Base-by-base conservation (phyloP, 2,329 filamentous ascomycete genomes). In the Exophiala sideris region DNA sequence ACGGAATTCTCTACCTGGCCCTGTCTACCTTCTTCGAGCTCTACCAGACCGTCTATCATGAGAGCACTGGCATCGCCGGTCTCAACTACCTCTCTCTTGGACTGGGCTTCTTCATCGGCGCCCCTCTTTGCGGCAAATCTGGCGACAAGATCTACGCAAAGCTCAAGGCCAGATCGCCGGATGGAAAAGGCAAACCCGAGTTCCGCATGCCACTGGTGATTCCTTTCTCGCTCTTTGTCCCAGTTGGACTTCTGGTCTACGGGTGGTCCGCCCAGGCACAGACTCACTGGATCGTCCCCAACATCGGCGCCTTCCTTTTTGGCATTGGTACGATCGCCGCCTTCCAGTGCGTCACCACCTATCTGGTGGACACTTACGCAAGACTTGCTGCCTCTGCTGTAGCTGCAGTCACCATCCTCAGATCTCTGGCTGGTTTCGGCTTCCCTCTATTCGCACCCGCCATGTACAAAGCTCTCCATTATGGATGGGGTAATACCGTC, bases 41-140 rank as follows among this genome's bases (percentile, higher is more conserved):
- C 0, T 87, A 80, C 79, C 73, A 67, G 2, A 59, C 61, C 0
- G 65, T 70, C 1, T 87, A 87, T 60, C 61, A 71, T 29, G 70
- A 82, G 58, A 72, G 73, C 0, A 68, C 78, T 2, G 76, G 79
- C 54, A 78, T 80, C 7, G 78, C 77, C 11, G 80, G 80, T 1
- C 66, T 85, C 2, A 81, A 85, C 66, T 85, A 84, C 68, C 76
- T 85, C 20, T 78, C 82, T 16, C 74, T 79, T 50, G 80, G 78
- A 1, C 45, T 84, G 0, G 85, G 84, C 1, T 83, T 85, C 67
- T 72, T 84, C 32, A 66, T 78, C 0, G 81, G 76, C 3, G 71
- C 75, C 0, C 75, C 79, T 54, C 35, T 79, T 1, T 71, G 72
- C 7, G 76, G 73, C 0, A 66, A 67, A 0, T 24, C 76, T 0